Percentiles rank a stretch among this genome's conserved stretches.
phyloP scores from a whole-genome alignment of 495 filamentous ascomycete species.

The Astrocystis sublimbata region DNA sequence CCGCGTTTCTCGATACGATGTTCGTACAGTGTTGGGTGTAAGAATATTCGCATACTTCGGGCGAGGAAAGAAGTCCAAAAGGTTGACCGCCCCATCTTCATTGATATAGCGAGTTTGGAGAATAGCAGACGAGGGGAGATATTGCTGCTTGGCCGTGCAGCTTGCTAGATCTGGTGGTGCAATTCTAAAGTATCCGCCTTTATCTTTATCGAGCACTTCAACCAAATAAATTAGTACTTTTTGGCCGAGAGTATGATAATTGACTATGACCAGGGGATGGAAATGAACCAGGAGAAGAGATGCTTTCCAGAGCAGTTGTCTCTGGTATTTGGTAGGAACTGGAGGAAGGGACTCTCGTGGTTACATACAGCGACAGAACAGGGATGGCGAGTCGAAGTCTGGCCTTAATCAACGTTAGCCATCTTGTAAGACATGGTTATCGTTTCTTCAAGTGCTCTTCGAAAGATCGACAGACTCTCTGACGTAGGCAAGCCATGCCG shows the following conservation, averaged over 20 bases:
- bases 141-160: conserved; percentile 66
- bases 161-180: conserved; percentile 45
- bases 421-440: neutral
- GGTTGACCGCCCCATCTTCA: conserved; percentile 68
- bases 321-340: too few species aligned
- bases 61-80: conserved; percentile 71
- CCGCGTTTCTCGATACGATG: conserved; percentile 52
- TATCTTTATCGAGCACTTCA: conserved; percentile 70
- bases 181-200: conserved; percentile 70
- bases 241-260: too few species aligned
- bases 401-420: conserved; percentile 46
- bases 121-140: conserved; percentile 69
- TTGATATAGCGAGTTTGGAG: conserved; percentile 70
- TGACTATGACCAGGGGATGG: too few species aligned
- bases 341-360: too few species aligned
- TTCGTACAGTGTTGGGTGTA: conserved; percentile 45
- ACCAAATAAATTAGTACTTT: too few species aligned
- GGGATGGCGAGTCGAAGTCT: conserved; percentile 65
- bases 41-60: conserved; percentile 50
- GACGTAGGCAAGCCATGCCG: neutral
- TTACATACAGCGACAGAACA: conserved; percentile 68
- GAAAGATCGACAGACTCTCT: neutral
- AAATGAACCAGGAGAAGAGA: too few species aligned
- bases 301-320: too few species aligned
- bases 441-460: neutral